Conservation (phyloP, 768 basidiomycete genomes). For the Russula sp. region DNA sequence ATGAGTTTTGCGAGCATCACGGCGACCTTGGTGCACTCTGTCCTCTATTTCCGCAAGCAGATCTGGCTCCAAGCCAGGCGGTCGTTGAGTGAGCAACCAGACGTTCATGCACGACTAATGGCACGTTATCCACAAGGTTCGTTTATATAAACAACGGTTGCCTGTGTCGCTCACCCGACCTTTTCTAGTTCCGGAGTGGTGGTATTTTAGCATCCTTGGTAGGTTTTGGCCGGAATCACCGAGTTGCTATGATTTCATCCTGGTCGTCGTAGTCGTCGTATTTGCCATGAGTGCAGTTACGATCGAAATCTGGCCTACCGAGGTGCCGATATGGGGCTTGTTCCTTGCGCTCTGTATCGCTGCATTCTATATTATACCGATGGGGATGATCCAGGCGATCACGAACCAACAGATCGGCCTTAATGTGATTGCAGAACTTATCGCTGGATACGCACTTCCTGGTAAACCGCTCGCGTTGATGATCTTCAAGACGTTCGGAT, state of each 20-base stretch:
- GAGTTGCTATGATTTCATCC: slow-evolving; percentile 1
- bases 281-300: slow-evolving; percentile 57
- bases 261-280: slow-evolving; percentile 46
- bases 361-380: slow-evolving; percentile 66
- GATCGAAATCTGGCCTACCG: slow-evolving; percentile 59
- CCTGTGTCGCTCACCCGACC: background rate
- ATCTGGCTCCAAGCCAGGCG: slow-evolving; percentile 39
- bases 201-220: slow-evolving; percentile 41
- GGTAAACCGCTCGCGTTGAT: slow-evolving; percentile 73
- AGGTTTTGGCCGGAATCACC: slow-evolving; percentile 2
- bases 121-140: slow-evolving; percentile 41
- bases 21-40: slow-evolving; percentile 41
- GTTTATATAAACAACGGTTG: background rate
- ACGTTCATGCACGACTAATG: slow-evolving; percentile 49
- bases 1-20: slow-evolving; percentile 53
- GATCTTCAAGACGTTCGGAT: slow-evolving; percentile 56
- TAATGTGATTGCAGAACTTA: slow-evolving; percentile 67
- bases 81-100: slow-evolving; percentile 42
- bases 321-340: slow-evolving; percentile 65
- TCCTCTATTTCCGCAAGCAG: slow-evolving; percentile 42
- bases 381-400: slow-evolving; percentile 76
- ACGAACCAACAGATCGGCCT: slow-evolving; percentile 73
- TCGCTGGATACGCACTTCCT: slow-evolving; percentile 54
- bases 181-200: slow-evolving; percentile 45
- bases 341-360: slow-evolving; percentile 44